Conservation (phyloP, 2,329 filamentous ascomycete species). For the Paraphoma chrysanthemicola region DNA sequence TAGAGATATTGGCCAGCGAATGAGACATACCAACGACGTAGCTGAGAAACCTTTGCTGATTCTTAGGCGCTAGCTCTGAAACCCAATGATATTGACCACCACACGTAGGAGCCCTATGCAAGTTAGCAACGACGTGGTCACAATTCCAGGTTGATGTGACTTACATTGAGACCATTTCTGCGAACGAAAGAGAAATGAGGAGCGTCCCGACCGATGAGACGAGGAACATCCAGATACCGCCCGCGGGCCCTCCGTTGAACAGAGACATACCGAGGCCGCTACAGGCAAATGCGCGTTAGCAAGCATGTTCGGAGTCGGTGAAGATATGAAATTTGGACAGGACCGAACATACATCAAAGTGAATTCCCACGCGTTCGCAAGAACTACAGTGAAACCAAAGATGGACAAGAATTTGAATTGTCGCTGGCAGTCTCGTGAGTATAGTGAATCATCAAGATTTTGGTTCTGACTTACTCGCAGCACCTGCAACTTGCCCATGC, state of each 20-base stretch:
- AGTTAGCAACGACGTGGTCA: neutral
- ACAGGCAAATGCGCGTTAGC: constrained; percentile 7
- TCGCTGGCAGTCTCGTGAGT: constrained; percentile 8
- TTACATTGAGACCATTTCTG: constrained; percentile 40
- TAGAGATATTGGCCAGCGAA: constrained; percentile 7
- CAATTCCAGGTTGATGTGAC: neutral
- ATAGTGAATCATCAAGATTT: neutral
- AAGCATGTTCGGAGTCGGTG: neutral
- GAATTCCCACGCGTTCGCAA: constrained; percentile 23
- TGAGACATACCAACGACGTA: constrained; percentile 41
- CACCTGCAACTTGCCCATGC: constrained; percentile 26
- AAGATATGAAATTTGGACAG: neutral
- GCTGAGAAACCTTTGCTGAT: constrained; percentile 47
- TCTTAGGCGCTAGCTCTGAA: constrained; percentile 44
- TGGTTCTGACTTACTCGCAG: constrained; percentile 9
- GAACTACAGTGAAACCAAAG: constrained; percentile 16
- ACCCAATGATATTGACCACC: constrained; percentile 37
- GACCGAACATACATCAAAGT: constrained; percentile 13
- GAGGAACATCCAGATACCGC: constrained; percentile 27
- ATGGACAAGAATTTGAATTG: constrained; percentile 21
- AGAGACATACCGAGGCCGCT: constrained; percentile 5
- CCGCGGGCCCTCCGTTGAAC: constrained; percentile 27
- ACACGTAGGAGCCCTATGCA: constrained; percentile 24
- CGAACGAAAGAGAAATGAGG: constrained; percentile 20
- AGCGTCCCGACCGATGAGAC: constrained; percentile 18